Conservation (phyloP, 768 basidiomycete species). For the Amanita rimosa region DNA sequence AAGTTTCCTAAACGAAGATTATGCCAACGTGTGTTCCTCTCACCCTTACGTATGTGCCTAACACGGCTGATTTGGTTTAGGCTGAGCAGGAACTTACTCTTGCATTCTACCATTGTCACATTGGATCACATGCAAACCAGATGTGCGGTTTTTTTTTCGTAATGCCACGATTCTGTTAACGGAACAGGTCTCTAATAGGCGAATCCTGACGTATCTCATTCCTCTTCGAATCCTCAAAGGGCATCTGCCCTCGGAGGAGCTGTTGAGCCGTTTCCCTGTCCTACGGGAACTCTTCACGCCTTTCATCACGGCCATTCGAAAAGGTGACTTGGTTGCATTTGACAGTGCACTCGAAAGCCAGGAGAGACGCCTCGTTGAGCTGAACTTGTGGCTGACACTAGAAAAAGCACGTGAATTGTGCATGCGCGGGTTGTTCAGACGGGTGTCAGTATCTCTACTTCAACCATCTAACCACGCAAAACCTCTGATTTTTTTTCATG, state of each 20-base stretch:
- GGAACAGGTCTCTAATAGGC: slow-evolving; percentile 30
- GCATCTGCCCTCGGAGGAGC: slow-evolving; percentile 63
- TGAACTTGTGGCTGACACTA: slow-evolving; percentile 78
- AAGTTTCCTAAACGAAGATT: slow-evolving; percentile 88
- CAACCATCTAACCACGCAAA: neutral
- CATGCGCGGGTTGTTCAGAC: slow-evolving; percentile 69
- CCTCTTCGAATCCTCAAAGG: slow-evolving; percentile 85
- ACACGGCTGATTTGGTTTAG: slow-evolving; percentile 22
- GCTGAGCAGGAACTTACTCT: slow-evolving; percentile 80
- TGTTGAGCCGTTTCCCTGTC: slow-evolving; percentile 64
- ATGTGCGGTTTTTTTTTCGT: slow-evolving; percentile 39
- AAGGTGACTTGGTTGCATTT: slow-evolving; percentile 70
- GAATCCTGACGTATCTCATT: slow-evolving; percentile 84
- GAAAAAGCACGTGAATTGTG: slow-evolving; percentile 87
- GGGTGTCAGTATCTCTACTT: slow-evolving; percentile 43
- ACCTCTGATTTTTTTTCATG: neutral
- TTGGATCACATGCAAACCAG: slow-evolving; percentile 60
- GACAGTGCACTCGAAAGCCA: slow-evolving; percentile 64
- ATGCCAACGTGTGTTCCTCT: slow-evolving; percentile 48
- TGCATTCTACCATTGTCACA: slow-evolving; percentile 79
- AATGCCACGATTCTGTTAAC: neutral
- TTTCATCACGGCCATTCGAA: slow-evolving; percentile 69
- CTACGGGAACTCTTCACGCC: slow-evolving; percentile 66
- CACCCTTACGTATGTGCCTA: neutral
- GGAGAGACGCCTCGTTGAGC: slow-evolving; percentile 70